phyloP scores from a whole-genome alignment of 169 alveolate species.

The Theileria annulata region DNA sequence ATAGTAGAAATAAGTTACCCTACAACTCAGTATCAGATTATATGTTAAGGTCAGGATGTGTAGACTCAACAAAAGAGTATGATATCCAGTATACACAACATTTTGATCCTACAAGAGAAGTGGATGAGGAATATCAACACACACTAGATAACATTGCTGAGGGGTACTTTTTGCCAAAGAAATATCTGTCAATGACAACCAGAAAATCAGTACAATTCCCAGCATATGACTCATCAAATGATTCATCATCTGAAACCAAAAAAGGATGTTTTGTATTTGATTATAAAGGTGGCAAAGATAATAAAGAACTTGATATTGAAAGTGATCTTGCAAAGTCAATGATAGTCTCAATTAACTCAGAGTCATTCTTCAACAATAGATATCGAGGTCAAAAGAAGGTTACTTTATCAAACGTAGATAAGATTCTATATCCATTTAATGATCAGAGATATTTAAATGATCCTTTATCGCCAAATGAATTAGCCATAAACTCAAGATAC shows the following conservation, averaged over 20 bases:
- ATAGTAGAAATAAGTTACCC: conserved; percentile 14
- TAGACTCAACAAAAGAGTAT: conserved; percentile 32
- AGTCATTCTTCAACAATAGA: conserved; percentile 20
- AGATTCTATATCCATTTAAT: conserved; percentile 13
- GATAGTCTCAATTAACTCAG: conserved; percentile 25
- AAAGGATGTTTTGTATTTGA: conserved; percentile 56
- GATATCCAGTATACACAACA: conserved; percentile 56
- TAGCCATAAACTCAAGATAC: background rate
- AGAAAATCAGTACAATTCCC: conserved; percentile 51
- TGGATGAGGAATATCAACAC: conserved; percentile 28
- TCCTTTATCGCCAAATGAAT: background rate
- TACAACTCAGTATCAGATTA: conserved; percentile 29
- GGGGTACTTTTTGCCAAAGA: conserved; percentile 61
- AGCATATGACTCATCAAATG: background rate
- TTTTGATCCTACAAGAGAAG: conserved; percentile 27
- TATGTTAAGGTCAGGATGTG: conserved; percentile 39
- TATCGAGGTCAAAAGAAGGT: conserved; percentile 7
- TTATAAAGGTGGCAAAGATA: background rate
- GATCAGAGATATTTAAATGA: background rate
- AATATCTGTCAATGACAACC: conserved; percentile 37
- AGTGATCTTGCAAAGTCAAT: conserved; percentile 14
- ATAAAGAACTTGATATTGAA: background rate
- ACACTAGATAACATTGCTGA: conserved; percentile 57
- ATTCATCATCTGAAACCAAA: background rate
- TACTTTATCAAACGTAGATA: conserved; percentile 28